A percentile compares a stretch with the other conserved stretches of the same genome.
Conservation (phyloP, 2,329 filamentous ascomycete genomes). For the Colletotrichum salicis region DNA sequence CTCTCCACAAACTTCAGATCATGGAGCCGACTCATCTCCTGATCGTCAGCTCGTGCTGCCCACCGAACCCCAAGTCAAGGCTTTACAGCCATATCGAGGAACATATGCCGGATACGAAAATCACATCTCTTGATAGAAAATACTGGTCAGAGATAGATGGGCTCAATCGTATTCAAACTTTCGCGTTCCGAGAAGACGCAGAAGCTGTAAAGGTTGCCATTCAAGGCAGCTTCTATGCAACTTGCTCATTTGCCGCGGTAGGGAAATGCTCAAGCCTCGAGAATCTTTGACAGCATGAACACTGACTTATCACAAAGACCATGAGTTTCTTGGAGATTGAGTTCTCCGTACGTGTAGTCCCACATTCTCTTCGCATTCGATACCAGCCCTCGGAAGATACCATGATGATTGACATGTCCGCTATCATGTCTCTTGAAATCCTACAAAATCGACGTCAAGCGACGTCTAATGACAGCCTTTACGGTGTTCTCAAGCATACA, state of each 20-base stretch:
- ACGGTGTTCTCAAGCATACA: conserved; percentile 86
- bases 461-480: conserved; percentile 84
- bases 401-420: conserved; percentile 95
- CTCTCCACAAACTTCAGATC: conserved; percentile 85
- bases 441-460: conserved; percentile 85
- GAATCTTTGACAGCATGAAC: conserved; percentile 31
- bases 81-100: conserved; percentile 80
- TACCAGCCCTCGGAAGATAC: conserved; percentile 90
- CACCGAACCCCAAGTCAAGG: conserved; percentile 75
- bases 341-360: conserved; percentile 74
- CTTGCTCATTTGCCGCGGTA: conserved; percentile 87
- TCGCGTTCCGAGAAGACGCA: conserved; percentile 84
- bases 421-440: conserved; percentile 86
- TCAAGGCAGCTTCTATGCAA: conserved; percentile 85
- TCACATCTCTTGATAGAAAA: conserved; percentile 76
- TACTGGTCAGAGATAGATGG: conserved; percentile 86
- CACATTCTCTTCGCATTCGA: conserved; percentile 84
- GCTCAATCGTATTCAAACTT: conserved; percentile 78
- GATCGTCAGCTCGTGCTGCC: conserved; percentile 76
- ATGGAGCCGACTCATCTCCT: conserved; percentile 84
- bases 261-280: conserved; percentile 43
- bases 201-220: conserved; percentile 83
- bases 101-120: conserved; percentile 70
- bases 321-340: conserved; percentile 83
- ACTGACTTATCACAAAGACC: conserved; percentile 59